Conservation (phyloP, 371 early-diverging fungal genomes). For the Phascolomyces articulosus region DNA sequence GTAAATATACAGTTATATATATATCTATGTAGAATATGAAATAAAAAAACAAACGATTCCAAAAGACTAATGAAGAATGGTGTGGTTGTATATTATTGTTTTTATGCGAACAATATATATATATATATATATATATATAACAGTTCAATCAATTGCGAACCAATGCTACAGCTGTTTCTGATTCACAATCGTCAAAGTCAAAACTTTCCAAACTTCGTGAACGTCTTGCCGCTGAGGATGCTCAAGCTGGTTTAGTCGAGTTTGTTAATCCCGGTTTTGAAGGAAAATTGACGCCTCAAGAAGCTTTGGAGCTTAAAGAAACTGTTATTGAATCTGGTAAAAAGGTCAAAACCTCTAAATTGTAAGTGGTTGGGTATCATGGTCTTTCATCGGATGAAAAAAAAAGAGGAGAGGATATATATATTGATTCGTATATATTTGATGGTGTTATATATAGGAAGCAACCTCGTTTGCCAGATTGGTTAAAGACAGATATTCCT, state of each 20-base stretch:
- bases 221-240: conserved; percentile 54
- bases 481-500: conserved; percentile 96
- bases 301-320: conserved; percentile 69
- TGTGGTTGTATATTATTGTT: no score
- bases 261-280: conserved; percentile 60
- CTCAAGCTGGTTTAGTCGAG: conserved; percentile 68
- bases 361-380: conserved; percentile 31
- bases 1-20: not conserved
- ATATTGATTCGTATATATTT: no score
- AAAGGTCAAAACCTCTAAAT: conserved; percentile 44
- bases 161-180: conserved; percentile 32
- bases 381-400: not conserved
- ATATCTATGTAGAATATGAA: no score
- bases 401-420: no score
- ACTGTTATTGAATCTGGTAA: conserved; percentile 52
- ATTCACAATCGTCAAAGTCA: conserved; percentile 35
- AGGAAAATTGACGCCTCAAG: conserved; percentile 61
- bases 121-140: not conserved
- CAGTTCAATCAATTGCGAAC: conserved; percentile 25
- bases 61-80: no score
- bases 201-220: conserved; percentile 48
- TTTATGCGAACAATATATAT: no score
- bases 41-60: no score
- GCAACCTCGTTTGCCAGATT: conserved; percentile 82
- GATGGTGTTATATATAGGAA: no score